Evolutionary conservation across 2,329 filamentous ascomycete species (phyloP).

Genomic region (Verticillium alfalfae): DNA sequence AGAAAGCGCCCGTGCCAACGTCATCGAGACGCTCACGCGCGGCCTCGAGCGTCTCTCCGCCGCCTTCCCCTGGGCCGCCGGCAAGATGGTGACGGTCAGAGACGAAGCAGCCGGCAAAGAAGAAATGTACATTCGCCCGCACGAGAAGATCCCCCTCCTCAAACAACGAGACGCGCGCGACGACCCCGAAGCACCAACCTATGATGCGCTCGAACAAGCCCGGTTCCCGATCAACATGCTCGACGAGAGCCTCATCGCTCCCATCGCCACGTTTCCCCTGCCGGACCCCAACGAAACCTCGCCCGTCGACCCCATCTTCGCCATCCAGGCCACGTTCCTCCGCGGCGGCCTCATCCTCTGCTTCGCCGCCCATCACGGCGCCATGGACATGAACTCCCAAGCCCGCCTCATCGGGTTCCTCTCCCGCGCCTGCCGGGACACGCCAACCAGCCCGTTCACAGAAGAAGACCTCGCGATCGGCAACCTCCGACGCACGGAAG

Average conservation of each 20-base stretch:
- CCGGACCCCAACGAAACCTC: neutral
- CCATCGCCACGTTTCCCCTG: constrained; percentile 5
- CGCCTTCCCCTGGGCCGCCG: constrained; percentile 41
- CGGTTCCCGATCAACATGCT: constrained; percentile 42
- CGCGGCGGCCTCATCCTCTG: constrained; percentile 43
- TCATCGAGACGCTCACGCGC: constrained; percentile 21
- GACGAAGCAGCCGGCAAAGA: constrained; percentile 19
- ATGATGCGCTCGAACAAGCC: constrained; percentile 27
- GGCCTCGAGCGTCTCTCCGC: constrained; percentile 31
- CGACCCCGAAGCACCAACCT: constrained; percentile 25
- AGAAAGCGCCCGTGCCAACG: constrained; percentile 10
- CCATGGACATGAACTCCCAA: constrained; percentile 46
- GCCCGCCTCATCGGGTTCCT: constrained; percentile 39
- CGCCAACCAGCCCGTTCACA: constrained; percentile 31
- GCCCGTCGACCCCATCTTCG: constrained; percentile 3
- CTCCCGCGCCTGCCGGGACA: constrained; percentile 36
- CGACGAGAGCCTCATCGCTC: constrained; percentile 33
- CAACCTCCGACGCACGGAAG: constrained; percentile 29
- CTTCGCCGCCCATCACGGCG: constrained; percentile 39
- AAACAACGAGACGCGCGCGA: constrained; percentile 35
- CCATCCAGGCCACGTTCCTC: constrained; percentile 17
- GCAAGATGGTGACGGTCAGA: constrained; percentile 31
- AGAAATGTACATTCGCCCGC: constrained; percentile 30
- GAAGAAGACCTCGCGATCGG: constrained; percentile 33
- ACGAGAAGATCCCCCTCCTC: constrained; percentile 23